A percentile compares a stretch with the other conserved stretches of the same genome.
These are phyloP conservation scores for Maudiozyma humilis DNA, from an alignment of 1,139 yeast species.

Conservation along the genomic window DNA sequence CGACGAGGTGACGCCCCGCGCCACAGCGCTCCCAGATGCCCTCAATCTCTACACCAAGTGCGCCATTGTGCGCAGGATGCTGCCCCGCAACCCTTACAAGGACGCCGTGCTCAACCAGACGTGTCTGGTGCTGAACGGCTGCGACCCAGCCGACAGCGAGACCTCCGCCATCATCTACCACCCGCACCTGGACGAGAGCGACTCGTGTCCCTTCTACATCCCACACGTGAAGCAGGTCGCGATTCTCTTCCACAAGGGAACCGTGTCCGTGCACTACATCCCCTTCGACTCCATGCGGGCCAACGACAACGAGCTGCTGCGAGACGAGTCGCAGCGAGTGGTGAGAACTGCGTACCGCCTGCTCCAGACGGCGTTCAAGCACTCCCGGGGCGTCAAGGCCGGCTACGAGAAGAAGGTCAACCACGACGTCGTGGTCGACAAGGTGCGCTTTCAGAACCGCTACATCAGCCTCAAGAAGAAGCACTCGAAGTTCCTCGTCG, in stretches of 20 bases:
- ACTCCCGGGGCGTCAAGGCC: conserved; percentile 69
- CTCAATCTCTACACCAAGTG: conserved; percentile 20
- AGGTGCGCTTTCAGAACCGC: conserved; percentile 73
- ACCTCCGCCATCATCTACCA: conserved; percentile 58
- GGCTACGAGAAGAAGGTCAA: conserved; percentile 85
- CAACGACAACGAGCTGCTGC: conserved; percentile 1
- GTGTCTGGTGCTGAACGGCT: conserved; percentile 45
- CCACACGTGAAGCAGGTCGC: conserved; percentile 84
- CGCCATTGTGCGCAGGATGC: conserved; percentile 65
- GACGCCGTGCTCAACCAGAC: conserved; percentile 82
- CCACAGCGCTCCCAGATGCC: conserved; percentile 12
- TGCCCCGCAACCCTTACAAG: conserved; percentile 83
- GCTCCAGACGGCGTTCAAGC: conserved; percentile 71
- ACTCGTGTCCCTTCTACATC: conserved; percentile 75
- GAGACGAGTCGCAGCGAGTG: conserved; percentile 47
- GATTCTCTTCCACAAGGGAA: conserved; percentile 42
- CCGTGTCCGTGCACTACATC: conserved; percentile 73
- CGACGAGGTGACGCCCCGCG: conserved; percentile 47
- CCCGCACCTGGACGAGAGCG: conserved; percentile 58
- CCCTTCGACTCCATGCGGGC: conserved; percentile 41
- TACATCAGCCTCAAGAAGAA: conserved; percentile 75
- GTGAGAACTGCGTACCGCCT: conserved; percentile 76
- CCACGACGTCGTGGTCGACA: conserved; percentile 80
- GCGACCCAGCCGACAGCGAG: conserved; percentile 23
- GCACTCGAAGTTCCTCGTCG: conserved; percentile 69